Evolutionary conservation across 2,329 filamentous ascomycete genomes (phyloP), one percentile per base, ranked within the genome.

Genomic region (Talaromyces sp.): DNA sequence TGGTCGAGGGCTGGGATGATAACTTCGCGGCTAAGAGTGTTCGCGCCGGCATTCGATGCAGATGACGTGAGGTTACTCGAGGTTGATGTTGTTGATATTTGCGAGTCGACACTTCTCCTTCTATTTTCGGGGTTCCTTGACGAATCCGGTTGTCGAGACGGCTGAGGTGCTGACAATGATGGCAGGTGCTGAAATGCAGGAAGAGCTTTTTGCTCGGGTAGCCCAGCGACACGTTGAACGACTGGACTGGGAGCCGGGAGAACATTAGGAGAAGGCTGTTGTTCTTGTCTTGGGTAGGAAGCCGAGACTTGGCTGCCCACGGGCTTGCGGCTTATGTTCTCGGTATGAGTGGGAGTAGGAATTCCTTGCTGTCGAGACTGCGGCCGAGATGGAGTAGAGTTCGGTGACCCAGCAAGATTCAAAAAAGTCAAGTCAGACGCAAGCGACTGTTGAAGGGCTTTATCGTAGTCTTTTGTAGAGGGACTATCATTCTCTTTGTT

Each of bases 1-100:
- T 95, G 91, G 77, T 97, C 93, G 1, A 99, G 85, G 1, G 95
- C 94, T 0, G 95, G 95, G 68, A 98, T 89, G 43, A 99, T 92
- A 60, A 99, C 94, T 17, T 62, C 60, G n/a, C 61, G 45, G 1
- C 64, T 62, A 5, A 66, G 36, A 27, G 60, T 58, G 13, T 66
- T 66, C 54, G n/a, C 38, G 51, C 62, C 64, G 5, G 34, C 38
- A 25, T 54, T 54, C 3, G 64, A 59, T 10, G 60, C 29, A 8
- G 51, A 92, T 1, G 97, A 84, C 1, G 93, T 93, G 62, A 96
- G 95, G 25, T 38, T 22, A 31, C 56, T 38, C 19, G 36, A 40
- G 10, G 56, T 40, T 19, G 56, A 59, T 13, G 36, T 45, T 31
- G 56, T 96, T 85, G 65, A 67, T 56, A 67, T 65, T 53, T 64